These are phyloP conservation scores for Chrysanthemum lavandulifolium DNA, from an alignment of 129 eudicot species.

Conservation along the genomic window DNA sequence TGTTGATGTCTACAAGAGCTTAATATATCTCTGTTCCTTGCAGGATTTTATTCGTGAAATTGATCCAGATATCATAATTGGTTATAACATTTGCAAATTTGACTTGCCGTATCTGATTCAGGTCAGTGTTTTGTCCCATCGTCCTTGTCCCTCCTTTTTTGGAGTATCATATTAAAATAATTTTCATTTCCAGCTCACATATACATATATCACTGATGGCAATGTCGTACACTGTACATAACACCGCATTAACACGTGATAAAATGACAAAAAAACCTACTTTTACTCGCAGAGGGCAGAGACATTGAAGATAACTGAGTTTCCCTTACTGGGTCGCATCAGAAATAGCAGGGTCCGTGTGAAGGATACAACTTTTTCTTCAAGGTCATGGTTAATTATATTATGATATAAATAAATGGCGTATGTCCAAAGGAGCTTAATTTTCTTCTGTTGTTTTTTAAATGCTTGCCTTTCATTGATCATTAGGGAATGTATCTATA, in stretches of 20 bases:
- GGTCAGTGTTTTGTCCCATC: slow-evolving; percentile 37
- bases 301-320: slow-evolving; percentile 68
- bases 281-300: slow-evolving; percentile 75
- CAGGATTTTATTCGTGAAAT: slow-evolving; percentile 91
- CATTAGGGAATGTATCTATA: neutral
- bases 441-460: too few relatives aligned
- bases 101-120: slow-evolving; percentile 96
- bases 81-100: slow-evolving; percentile 97
- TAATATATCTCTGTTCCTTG: slow-evolving; percentile 25
- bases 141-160: neutral
- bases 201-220: slow-evolving; percentile 5
- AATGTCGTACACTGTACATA: neutral
- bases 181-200: slow-evolving; percentile 3
- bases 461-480: neutral
- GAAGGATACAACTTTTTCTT: slow-evolving; percentile 81
- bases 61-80: slow-evolving; percentile 97
- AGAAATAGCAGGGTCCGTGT: slow-evolving; percentile 88
- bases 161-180: neutral
- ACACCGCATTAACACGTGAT: too few relatives aligned
- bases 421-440: too few relatives aligned
- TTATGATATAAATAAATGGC: neutral
- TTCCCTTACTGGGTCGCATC: slow-evolving; percentile 91
- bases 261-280: neutral
- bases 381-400: slow-evolving; percentile 54
- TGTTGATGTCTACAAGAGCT: slow-evolving; percentile 4